Evolutionary conservation across 2,329 filamentous ascomycete genomes (phyloP).

Genomic region (Nigrograna mackinnonii): DNA sequence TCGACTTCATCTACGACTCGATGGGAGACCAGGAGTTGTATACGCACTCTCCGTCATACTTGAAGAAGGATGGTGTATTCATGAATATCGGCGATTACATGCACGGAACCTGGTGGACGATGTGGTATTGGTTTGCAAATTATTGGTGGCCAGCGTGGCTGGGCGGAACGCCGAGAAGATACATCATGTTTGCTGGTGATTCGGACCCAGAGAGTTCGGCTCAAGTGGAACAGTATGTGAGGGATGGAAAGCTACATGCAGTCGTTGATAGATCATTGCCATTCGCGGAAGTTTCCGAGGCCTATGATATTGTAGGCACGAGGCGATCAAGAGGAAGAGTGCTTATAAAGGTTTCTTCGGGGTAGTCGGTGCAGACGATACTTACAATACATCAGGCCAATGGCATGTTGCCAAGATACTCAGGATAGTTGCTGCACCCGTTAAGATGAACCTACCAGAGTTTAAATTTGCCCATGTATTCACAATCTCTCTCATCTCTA

Average conservation of each 20-base stretch:
- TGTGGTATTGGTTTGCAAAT: slow-evolving; percentile 44
- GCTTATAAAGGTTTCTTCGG: slow-evolving; percentile 15
- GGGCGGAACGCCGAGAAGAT: slow-evolving; percentile 44
- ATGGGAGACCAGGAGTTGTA: slow-evolving; percentile 51
- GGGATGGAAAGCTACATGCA: slow-evolving; percentile 29
- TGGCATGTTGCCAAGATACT: slow-evolving; percentile 18
- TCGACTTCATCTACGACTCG: slow-evolving; percentile 53
- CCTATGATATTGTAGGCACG: slow-evolving; percentile 14
- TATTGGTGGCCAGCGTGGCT: slow-evolving; percentile 43
- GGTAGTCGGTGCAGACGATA: too few species aligned
- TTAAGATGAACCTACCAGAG: slow-evolving; percentile 20
- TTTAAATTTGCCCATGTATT: slow-evolving; percentile 20
- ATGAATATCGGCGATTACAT: slow-evolving; percentile 43
- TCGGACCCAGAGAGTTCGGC: slow-evolving; percentile 11
- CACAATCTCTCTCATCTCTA: slow-evolving; percentile 23
- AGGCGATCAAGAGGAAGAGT: slow-evolving; percentile 16
- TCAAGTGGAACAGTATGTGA: slow-evolving; percentile 37
- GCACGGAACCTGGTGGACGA: slow-evolving; percentile 31
- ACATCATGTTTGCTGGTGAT: slow-evolving; percentile 17
- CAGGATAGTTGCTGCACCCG: slow-evolving; percentile 13
- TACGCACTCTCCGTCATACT: slow-evolving; percentile 41
- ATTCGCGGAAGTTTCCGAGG: slow-evolving; percentile 40
- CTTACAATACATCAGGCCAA: too few species aligned
- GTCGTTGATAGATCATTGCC: slow-evolving; percentile 43
- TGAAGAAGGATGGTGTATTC: slow-evolving; percentile 43